Evolutionary conservation across 495 filamentous ascomycete species (phyloP).

Genomic region (Talaromyces liani): DNA sequence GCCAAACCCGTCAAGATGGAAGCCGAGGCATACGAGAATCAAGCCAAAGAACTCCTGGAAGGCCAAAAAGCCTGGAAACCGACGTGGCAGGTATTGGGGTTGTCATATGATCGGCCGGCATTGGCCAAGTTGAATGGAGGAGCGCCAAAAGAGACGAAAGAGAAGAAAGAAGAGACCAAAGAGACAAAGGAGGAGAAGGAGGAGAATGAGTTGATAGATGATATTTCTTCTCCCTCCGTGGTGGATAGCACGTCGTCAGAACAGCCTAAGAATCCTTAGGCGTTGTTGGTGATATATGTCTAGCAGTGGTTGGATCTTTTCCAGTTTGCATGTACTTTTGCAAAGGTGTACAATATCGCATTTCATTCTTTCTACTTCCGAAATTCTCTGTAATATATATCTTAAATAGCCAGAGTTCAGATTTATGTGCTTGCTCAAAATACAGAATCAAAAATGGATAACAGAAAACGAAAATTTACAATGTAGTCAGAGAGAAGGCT

Average conservation of each 20-base stretch:
- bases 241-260: not conserved
- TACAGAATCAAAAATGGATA: not conserved
- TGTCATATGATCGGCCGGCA: conserved; percentile 22
- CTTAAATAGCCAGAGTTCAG: not conserved
- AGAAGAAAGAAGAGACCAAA: not conserved
- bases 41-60: conserved; percentile 51
- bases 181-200: not conserved
- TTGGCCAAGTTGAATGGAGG: conserved; percentile 10
- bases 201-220: not conserved
- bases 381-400: conserved; percentile 2
- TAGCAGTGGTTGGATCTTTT: not conserved
- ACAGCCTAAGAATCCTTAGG: not conserved
- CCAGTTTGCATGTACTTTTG: not conserved
- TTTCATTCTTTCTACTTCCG: not conserved
- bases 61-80: conserved; percentile 32
- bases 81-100: conserved; percentile 39
- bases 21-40: conserved; percentile 32
- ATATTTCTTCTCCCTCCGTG: not conserved
- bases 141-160: not conserved
- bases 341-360: not conserved
- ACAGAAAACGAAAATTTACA: not conserved
- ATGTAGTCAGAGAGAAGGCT: not conserved
- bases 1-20: conserved; percentile 22
- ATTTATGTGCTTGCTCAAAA: not conserved
- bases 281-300: not conserved